Base-by-base conservation (phyloP, 228 moss, liverwort and hornwort species). In the Sphagnum magellanicum region DNA sequence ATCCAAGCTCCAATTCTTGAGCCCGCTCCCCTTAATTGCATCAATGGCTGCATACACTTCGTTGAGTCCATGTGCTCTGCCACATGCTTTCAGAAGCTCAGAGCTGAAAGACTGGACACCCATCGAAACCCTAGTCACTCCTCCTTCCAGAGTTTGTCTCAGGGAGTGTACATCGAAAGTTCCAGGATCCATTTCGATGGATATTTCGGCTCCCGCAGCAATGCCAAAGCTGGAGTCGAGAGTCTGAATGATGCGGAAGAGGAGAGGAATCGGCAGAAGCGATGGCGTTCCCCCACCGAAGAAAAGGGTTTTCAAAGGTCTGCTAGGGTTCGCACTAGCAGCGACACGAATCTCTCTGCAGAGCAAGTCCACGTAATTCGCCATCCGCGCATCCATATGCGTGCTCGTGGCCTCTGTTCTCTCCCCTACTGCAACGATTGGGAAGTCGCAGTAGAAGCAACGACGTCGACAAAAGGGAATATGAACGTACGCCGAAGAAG, bases 221-320 rank as follows among this genome's bases (percentile, higher is more conserved):
- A 93, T 61, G 47, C 85, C 77, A 49, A 93, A 89, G 60, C 84
- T 78, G 16, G 69, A 49, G 50, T 66, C 52, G 62, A 97, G 67
- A 8, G 83, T 73, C 17, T 85, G 72, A 6, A 97, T 70, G 68
- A 97, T 87, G 73, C 74, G 87, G 48, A 88, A 64, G 32, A 97
- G 71, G 52, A 93, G 87, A 16, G 83, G 70, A 63, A 87, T 84
- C 5, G 91, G 84, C 13, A 97, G 71, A 59, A 97, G 84, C 5
- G 97, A 97, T 6, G 93, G 97, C 5, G 97, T 97, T n/a, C 97
- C 97, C 16, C 97, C 97, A 13, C 97, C 97, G 48, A 97, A 91
- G 77, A 97, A 97, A 4, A 97, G 74, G 0, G 97, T 97, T 60
- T 87, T 75, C 61, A 98, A 71, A 9, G 84, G 80, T 4, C 65